A percentile compares a stretch with the other conserved stretches of the same genome.
phyloP scores from a whole-genome alignment of 1,284 basidiomycete genomes.

The Irpex sp. region DNA sequence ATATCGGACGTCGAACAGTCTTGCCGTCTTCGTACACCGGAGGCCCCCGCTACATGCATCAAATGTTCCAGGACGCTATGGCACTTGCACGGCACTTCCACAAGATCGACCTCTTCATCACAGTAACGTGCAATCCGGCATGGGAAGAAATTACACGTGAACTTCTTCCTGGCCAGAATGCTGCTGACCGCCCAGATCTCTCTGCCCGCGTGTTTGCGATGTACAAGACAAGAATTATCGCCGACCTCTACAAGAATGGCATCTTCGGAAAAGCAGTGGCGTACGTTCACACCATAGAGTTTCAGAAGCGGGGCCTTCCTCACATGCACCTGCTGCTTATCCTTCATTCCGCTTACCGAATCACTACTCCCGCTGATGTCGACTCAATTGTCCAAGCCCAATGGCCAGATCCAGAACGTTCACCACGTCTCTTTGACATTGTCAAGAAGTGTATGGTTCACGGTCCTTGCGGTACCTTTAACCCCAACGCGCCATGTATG shows the following conservation, averaged over 20 bases:
- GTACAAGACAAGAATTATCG: constrained; percentile 12
- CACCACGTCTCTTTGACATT: constrained; percentile 34
- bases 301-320: constrained; percentile 47
- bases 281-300: constrained; percentile 43
- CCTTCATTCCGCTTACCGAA: constrained; percentile 32
- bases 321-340: constrained; percentile 40
- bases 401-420: constrained; percentile 34
- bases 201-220: constrained; percentile 31
- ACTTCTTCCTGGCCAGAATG: constrained; percentile 28
- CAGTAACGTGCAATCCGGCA: constrained; percentile 34
- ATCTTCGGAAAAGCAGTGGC: constrained; percentile 32
- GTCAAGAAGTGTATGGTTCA: constrained; percentile 40
- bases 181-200: constrained; percentile 29
- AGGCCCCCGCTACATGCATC: neutral
- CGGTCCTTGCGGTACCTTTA: constrained; percentile 35
- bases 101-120: constrained; percentile 29
- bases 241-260: constrained; percentile 32
- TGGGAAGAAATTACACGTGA: constrained; percentile 33
- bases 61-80: neutral
- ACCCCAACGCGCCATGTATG: constrained; percentile 36
- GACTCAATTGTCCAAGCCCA: constrained; percentile 37
- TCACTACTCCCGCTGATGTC: constrained; percentile 28
- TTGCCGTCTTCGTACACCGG: neutral
- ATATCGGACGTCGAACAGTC: neutral
- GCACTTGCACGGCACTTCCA: neutral